Conservation (phyloP, 148 eudicot species). For the Fagopyrum esculentum region DNA sequence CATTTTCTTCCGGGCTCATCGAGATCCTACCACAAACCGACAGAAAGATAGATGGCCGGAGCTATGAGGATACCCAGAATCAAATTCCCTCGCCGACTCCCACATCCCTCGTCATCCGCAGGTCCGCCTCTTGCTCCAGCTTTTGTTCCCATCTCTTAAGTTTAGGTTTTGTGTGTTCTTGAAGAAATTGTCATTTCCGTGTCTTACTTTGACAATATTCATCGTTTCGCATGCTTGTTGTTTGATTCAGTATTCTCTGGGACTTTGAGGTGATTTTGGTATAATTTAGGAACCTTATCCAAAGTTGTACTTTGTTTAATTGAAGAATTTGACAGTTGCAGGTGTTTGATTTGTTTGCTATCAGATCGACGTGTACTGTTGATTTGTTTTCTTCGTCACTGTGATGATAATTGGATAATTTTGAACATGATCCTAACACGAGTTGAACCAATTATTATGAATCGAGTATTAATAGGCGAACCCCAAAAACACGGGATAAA, state of each 20-base stretch:
- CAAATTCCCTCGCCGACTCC: conserved; percentile 50
- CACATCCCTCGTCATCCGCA: conserved; percentile 33
- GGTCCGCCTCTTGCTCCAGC: conserved; percentile 17
- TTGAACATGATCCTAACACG: neutral
- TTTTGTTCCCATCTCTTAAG: neutral
- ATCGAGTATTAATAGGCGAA: no score
- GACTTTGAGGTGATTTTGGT: neutral
- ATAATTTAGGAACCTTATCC: neutral
- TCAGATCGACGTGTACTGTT: neutral
- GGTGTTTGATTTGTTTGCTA: neutral
- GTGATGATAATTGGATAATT: neutral
- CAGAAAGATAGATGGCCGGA: neutral
- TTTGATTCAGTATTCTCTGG: neutral
- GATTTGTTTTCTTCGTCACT: neutral
- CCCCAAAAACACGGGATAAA: no score
- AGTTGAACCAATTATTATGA: neutral
- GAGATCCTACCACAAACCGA: neutral
- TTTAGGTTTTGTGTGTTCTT: neutral
- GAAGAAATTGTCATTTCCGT: neutral
- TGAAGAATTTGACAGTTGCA: neutral
- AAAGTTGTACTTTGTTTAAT: neutral
- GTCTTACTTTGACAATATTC: neutral
- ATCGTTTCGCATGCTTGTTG: neutral
- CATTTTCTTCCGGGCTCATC: neutral
- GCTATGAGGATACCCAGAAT: conserved; percentile 45